These are phyloP conservation scores for Scheffersomyces segobiensis DNA, from an alignment of 1,139 yeast species.

Conservation along the genomic window DNA sequence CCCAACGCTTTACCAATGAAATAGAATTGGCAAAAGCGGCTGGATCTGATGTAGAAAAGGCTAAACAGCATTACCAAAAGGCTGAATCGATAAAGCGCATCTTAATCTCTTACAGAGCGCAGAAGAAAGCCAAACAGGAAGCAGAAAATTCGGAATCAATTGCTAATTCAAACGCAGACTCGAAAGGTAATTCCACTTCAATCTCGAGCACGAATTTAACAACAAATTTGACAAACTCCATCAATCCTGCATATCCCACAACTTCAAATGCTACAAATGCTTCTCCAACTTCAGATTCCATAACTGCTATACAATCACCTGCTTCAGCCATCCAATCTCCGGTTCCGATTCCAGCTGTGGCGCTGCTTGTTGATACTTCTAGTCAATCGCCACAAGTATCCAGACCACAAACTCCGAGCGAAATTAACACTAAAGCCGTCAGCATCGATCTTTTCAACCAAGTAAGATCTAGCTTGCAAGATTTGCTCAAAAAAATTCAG, in stretches of 20 bases:
- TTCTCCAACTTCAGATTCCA: not conserved
- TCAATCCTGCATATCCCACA: not conserved
- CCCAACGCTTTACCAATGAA: conserved; percentile 59
- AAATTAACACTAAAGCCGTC: conserved; percentile 23
- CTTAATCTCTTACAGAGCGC: conserved; percentile 40
- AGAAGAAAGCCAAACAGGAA: conserved; percentile 15
- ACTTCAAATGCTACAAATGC: not conserved
- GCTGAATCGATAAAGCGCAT: conserved; percentile 66
- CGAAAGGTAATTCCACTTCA: not conserved
- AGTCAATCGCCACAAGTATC: not conserved
- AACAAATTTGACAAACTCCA: not conserved
- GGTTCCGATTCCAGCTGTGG: not conserved
- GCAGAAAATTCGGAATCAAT: conserved; percentile 7
- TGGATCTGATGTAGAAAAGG: conserved; percentile 58
- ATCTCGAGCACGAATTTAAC: not conserved
- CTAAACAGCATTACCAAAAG: conserved; percentile 62
- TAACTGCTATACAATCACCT: not conserved
- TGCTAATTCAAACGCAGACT: not conserved
- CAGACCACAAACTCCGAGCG: conserved; percentile 1
- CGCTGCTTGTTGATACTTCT: not conserved
- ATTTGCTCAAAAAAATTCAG: conserved; percentile 40
- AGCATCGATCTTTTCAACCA: conserved; percentile 43
- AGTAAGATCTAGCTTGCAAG: conserved; percentile 37
- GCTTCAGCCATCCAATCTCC: not conserved
- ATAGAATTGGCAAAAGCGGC: conserved; percentile 61